Base-by-base conservation (phyloP, 495 filamentous ascomycete genomes). In the Penicillium mononematosum region DNA sequence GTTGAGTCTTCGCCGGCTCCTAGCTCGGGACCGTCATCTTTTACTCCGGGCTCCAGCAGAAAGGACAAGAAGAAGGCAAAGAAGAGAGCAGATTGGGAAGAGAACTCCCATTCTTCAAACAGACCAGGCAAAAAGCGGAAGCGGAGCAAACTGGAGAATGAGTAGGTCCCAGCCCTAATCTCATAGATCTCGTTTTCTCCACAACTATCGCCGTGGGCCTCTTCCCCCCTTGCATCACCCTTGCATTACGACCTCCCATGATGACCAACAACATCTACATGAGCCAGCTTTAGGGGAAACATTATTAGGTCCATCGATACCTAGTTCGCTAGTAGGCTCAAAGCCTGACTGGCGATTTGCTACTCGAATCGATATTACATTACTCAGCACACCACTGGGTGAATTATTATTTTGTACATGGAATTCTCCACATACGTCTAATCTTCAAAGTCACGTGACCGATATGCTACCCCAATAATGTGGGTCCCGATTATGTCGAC, bases 361-460 rank as follows among this genome's bases (percentile, higher is more conserved):
- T 42, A 17, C 14, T 29, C n/a, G 19, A 17, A 22, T 31, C 41
- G 14, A 39, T 39, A 10, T 42, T 12, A 41, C 10, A 27, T 31
- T 27, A 41, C 24, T 11, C 38, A 29, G 22, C 16, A 14, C n/a
- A 17, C 31, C 47, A 16, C 9, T 16, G 25, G 10, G 24, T 19
- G 16, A 16, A 42, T 31, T 32, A 22, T 22, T 39, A 39, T 17
- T 31, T 31, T 53, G 50, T 53, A 53, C 50, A 53, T 34, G 20
- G 8, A 29, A 25, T n/a, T 9, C 1, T 4, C 36, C n/a, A 17
- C 31, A 24, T 44, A 12, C 42, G 31, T 55, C 43, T 55, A 39
- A 42, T 14, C 7, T 12, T 11, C 5, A 3, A 24, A 27, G 14
- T 43, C 50, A 53, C 39, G 38, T 42, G 38, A 53, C 17, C 9